Conservation (phyloP, 2,329 filamentous ascomycete species). For the Passalora sequoiae region DNA sequence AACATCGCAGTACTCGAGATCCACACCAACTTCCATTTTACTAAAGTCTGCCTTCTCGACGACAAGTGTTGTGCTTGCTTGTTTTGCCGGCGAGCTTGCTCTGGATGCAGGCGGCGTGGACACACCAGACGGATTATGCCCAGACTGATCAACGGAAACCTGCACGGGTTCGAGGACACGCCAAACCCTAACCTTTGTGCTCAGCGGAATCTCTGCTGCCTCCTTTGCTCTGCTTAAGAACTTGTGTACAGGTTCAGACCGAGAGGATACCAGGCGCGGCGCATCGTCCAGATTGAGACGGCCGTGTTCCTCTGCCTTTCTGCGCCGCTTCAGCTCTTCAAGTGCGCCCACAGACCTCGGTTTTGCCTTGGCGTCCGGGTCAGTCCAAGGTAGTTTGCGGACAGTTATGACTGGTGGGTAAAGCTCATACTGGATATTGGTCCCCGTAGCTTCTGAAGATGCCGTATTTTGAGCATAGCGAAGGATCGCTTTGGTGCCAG, state of each 20-base stretch:
- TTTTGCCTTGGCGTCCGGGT: constrained; percentile 7
- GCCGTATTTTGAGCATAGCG: constrained; percentile 74
- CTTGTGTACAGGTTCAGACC: constrained; percentile 62
- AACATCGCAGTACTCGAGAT: constrained; percentile 59
- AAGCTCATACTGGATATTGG: constrained; percentile 75
- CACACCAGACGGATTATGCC: constrained; percentile 33
- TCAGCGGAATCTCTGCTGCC: constrained; percentile 59
- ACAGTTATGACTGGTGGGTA: constrained; percentile 81
- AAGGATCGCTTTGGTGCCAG: constrained; percentile 62
- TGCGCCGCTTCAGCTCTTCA: constrained; percentile 15
- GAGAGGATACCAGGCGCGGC: constrained; percentile 64
- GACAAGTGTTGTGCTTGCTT: constrained; percentile 48
- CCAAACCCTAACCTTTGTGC: constrained; percentile 74
- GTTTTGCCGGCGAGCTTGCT: constrained; percentile 40
- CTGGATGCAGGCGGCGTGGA: constrained; percentile 44
- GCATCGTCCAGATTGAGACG: constrained; percentile 56
- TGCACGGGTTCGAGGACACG: constrained; percentile 50
- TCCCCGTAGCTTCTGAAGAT: constrained; percentile 44
- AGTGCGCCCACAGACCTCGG: constrained; percentile 6
- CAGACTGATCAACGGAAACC: constrained; percentile 25
- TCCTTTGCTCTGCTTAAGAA: constrained; percentile 72
- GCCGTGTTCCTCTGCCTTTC: constrained; percentile 22
- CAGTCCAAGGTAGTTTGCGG: constrained; percentile 63
- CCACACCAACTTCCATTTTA: constrained; percentile 55
- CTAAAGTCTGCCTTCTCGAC: constrained; percentile 60